Conservation (phyloP, 1,139 yeast species). For the Suhomyces yuchorum region DNA sequence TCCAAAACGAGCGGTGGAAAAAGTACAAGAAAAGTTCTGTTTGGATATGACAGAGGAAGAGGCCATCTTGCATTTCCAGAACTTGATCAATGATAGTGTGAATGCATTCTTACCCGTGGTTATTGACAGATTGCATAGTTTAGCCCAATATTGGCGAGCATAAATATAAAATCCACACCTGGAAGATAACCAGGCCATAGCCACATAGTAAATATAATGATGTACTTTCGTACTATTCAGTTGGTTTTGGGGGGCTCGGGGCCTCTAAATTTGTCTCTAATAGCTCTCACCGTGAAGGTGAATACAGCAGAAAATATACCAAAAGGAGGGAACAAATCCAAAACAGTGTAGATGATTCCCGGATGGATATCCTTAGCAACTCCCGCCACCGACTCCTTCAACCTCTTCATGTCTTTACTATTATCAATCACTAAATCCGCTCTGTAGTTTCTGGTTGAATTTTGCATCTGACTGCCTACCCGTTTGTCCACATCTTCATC, state of each 20-base stretch:
- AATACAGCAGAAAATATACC: conserved; percentile 36
- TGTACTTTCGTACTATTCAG: neutral
- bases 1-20: conserved; percentile 75
- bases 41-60: conserved; percentile 93
- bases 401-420: conserved; percentile 50
- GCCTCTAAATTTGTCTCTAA: conserved; percentile 14
- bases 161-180: no score
- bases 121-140: conserved; percentile 88
- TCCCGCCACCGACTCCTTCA: conserved; percentile 49
- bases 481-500: conserved; percentile 70
- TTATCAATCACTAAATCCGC: conserved; percentile 77
- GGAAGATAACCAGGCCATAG: neutral
- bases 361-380: conserved; percentile 54
- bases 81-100: conserved; percentile 89
- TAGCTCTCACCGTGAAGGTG: conserved; percentile 16
- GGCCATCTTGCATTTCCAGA: conserved; percentile 92
- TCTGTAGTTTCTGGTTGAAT: conserved; percentile 53
- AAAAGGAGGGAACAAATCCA: conserved; percentile 62
- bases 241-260: conserved; percentile 6
- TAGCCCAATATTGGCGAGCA: conserved; percentile 98
- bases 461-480: conserved; percentile 75
- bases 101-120: conserved; percentile 92
- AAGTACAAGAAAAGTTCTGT: conserved; percentile 93
- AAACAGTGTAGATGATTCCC: conserved; percentile 52
- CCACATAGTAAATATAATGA: neutral